phyloP scores from a whole-genome alignment of 345 rosid genomes.

The Mallotus nudiflorus region DNA sequence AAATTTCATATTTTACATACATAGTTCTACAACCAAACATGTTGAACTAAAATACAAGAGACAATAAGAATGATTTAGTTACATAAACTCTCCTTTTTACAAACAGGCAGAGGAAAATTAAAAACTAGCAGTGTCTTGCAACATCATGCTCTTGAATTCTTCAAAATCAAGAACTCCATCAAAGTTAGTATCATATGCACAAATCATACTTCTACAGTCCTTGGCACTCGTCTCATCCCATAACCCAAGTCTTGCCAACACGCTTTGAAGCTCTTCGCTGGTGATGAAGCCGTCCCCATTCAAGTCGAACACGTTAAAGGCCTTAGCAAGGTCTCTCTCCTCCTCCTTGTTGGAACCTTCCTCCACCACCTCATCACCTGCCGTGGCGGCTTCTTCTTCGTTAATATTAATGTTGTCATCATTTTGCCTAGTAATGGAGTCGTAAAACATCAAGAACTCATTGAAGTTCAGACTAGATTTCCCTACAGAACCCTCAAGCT shows the following conservation, averaged over 20 bases:
- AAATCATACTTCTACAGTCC: constrained; percentile 70
- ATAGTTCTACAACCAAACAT: too few species aligned
- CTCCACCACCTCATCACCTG: background rate
- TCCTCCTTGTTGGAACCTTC: background rate
- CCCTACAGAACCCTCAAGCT: constrained; percentile 60
- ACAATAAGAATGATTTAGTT: too few species aligned
- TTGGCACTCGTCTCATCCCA: constrained; percentile 54
- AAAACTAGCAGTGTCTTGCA: constrained; percentile 16
- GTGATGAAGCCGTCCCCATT: constrained; percentile 79
- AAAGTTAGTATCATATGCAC: constrained; percentile 54
- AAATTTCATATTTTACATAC: too few species aligned
- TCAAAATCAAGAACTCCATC: constrained; percentile 79
- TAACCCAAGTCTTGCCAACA: constrained; percentile 61
- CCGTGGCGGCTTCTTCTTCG: background rate
- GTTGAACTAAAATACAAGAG: too few species aligned
- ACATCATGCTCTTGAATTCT: constrained; percentile 81
- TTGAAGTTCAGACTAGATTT: constrained; percentile 51
- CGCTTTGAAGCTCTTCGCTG: constrained; percentile 62
- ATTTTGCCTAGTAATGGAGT: constrained; percentile 36
- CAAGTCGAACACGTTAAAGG: constrained; percentile 67
- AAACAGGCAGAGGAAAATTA: too few species aligned
- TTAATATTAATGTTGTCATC: too few species aligned
- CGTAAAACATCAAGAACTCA: constrained; percentile 62
- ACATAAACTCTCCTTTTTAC: too few species aligned
- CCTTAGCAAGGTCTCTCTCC: constrained; percentile 41